Conservation (phyloP, 495 filamentous ascomycete genomes). For the Penicillium desertorum region DNA sequence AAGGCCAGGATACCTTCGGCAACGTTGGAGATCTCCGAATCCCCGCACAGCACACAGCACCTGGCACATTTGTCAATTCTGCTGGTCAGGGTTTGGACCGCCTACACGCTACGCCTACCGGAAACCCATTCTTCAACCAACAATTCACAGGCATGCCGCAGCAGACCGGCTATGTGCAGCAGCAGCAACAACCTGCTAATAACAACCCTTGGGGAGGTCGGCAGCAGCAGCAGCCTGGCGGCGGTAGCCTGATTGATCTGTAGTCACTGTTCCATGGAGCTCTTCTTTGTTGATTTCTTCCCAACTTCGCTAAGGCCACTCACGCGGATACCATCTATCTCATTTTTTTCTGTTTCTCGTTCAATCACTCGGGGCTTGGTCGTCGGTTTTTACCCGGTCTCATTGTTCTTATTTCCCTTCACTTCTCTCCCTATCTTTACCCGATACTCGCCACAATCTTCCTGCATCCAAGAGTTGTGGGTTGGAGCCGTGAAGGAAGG, state of each 20-base stretch:
- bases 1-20: conserved; percentile 95
- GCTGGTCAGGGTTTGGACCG: conserved; percentile 74
- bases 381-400: conserved; percentile 16
- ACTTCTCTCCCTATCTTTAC: conserved; percentile 8
- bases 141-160: conserved; percentile 69
- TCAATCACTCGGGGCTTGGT: conserved; percentile 6
- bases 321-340: conserved; percentile 25
- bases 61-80: conserved; percentile 95
- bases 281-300: conserved; percentile 23
- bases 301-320: conserved; percentile 5
- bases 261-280: conserved; percentile 36
- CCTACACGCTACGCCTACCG: conserved; percentile 70
- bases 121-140: conserved; percentile 80
- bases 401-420: conserved; percentile 1
- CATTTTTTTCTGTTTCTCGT: conserved; percentile 20
- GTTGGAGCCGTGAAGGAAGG: background rate
- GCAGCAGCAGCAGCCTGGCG: conserved; percentile 61
- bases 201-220: conserved; percentile 72
- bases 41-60: conserved; percentile 94
- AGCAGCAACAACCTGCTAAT: conserved; percentile 52
- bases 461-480: background rate
- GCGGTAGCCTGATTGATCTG: conserved; percentile 89
- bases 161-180: conserved; percentile 55
- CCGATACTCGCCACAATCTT: conserved; percentile 6
- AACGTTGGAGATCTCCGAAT: conserved; percentile 94